A percentile compares a stretch with the other conserved stretches of the same genome.
Conservation (phyloP, 352 stramenopile genomes). For the Globisporangium barbulae region DNA sequence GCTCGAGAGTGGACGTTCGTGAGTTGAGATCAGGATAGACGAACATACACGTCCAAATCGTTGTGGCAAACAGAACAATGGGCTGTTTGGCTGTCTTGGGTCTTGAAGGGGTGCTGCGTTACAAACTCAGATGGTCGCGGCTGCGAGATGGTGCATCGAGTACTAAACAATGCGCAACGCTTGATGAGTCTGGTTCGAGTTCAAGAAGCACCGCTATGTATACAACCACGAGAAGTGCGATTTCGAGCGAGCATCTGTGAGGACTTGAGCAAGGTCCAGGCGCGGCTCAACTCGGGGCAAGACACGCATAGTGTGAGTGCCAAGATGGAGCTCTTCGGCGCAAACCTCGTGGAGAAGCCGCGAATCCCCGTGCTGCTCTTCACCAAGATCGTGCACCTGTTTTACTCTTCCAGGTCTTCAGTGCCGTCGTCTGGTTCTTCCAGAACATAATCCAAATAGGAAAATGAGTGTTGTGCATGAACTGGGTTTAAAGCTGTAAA, state of each 20-base stretch:
- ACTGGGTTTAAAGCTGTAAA: too few relatives aligned
- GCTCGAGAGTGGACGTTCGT: too few relatives aligned
- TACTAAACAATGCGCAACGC: too few relatives aligned
- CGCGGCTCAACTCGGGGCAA: slow-evolving; percentile 29
- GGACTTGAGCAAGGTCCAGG: slow-evolving; percentile 20
- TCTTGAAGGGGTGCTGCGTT: too few relatives aligned
- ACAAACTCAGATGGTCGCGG: too few relatives aligned
- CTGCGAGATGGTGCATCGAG: too few relatives aligned
- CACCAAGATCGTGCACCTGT: slow-evolving; percentile 67
- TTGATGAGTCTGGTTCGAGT: slow-evolving; percentile 56
- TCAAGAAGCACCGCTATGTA: slow-evolving; percentile 67
- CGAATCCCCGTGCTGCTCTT: slow-evolving; percentile 39
- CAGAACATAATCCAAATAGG: too few relatives aligned
- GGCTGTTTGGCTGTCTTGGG: too few relatives aligned
- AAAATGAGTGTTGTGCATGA: slow-evolving; percentile 24
- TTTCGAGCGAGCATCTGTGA: slow-evolving; percentile 40
- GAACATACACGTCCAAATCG: too few relatives aligned
- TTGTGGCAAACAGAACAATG: too few relatives aligned
- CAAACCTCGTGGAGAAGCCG: slow-evolving; percentile 44
- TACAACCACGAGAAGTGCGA: slow-evolving; percentile 44
- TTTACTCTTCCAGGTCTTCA: slow-evolving; percentile 80
- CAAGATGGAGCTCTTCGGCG: slow-evolving; percentile 35
- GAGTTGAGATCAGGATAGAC: too few relatives aligned
- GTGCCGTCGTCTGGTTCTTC: slow-evolving; percentile 59
- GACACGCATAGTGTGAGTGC: slow-evolving; percentile 11